Evolutionary conservation across 2,329 filamentous ascomycete species (phyloP).

Genomic region (Onygenales sp.): DNA sequence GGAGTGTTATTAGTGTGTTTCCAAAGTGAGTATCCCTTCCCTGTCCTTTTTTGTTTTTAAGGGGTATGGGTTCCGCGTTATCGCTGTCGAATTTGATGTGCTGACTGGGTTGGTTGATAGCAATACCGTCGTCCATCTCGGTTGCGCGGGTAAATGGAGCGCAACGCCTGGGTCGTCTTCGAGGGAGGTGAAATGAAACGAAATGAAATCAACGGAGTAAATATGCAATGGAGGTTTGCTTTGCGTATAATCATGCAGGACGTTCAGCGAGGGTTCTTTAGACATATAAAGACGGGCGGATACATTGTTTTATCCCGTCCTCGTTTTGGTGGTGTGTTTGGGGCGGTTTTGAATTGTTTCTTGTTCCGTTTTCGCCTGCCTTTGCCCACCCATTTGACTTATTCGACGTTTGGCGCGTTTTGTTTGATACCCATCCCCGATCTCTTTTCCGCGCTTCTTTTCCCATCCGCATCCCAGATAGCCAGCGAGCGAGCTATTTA

Average conservation of each 20-base stretch:
- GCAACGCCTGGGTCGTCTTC: conserved; percentile 7
- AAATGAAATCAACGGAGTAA: no score
- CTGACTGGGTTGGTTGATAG: conserved; percentile 16
- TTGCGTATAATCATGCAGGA: background rate
- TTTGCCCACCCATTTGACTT: background rate
- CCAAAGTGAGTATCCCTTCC: conserved; percentile 54
- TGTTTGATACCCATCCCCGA: background rate
- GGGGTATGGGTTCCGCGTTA: background rate
- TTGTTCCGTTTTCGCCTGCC: background rate
- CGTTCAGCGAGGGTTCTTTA: background rate
- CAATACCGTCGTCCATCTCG: conserved; percentile 65
- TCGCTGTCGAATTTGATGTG: background rate
- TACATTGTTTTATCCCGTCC: background rate
- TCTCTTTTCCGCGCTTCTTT: background rate
- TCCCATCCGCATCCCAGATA: background rate
- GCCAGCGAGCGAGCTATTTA: background rate
- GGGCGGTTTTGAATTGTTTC: background rate
- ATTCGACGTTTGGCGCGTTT: background rate
- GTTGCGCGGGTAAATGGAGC: conserved; percentile 50
- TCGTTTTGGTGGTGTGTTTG: background rate
- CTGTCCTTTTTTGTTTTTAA: background rate
- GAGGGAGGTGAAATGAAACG: no score
- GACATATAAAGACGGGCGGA: background rate
- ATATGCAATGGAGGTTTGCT: background rate
- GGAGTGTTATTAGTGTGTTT: conserved; percentile 82